Evolutionary conservation across 306 rosid species (phyloP), one percentile per base, ranked within the genome.

Genomic region (Arachis stenosperma): DNA sequence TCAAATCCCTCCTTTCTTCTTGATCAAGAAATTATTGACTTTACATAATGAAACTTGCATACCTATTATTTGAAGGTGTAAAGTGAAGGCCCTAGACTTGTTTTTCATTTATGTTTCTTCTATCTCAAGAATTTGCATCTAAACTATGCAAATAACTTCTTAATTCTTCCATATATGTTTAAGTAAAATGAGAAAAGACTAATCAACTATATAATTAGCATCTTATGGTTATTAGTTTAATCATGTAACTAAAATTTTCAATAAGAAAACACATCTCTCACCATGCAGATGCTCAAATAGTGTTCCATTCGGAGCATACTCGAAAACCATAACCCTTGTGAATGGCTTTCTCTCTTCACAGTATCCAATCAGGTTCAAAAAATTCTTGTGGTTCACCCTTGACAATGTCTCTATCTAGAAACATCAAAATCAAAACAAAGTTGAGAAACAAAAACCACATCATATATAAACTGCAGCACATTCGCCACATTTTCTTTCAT

Each of bases 231-330:
- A 0, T 41, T 3, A 29, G 46, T 17, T 46, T 64, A 71, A 37
- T 22, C 40, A 14, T 66, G 59, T 22, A 50, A 60, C 33, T 14
- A 58, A 62, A 56, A 12, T 75, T 75, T 30, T 33, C 37, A 2
- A 33, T 4, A 33, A 40, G 44, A 68, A n/a, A 51, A 62, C 61
- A 42, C 7, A 13, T 10, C 48, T 82, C 98, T 88, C 55, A 94
- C 98, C 66, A 71, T 94, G 97, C 77, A 94, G 80, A 83, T 94
- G 96, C 80, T 94, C 98, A 67, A 85, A 91, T 48, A 94, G 86
- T 0, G 98, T 88, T 84, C 98, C 98, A 67, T 94, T 94, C 54
- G 97, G 97, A 76, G 97, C 97, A 68, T 94, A 94, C 81, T 94
- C 98, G 73, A 91, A 94, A 72, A 94, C 96, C 95, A 94, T 84